Base-by-base conservation (phyloP, 116 monocot species). In the Phalaenopsis hybrid region DNA sequence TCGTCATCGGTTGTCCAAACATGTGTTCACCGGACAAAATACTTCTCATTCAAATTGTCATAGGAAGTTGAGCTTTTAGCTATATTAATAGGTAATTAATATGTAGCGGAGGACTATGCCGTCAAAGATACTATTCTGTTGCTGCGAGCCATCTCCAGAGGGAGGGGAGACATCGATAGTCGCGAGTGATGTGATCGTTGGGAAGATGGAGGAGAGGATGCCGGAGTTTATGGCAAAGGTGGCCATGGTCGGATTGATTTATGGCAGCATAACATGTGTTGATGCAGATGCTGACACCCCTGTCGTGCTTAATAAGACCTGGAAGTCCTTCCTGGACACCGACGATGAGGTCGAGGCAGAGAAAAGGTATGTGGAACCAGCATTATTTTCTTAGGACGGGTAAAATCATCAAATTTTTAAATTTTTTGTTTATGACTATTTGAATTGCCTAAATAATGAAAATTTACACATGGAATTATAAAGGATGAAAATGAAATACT, bases 141-240 rank as follows among this genome's bases (percentile, higher is more conserved):
- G 86, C 59, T 11, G 44, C 4, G 48, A 76, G 49, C 78, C 86
- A 4, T 25, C 86, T 6, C 46, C 81, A 16, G 76, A 80, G 31
- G 81, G 75, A 8, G 81, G 87, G 0, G 79, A 81, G 61, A 87
- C 80, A 31, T 72, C 87, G 15, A 84, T 87, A n/a, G 63, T 87
- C 0, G 37, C 44, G 10, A 87, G 84, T 73, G 78, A 83, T 70
- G 81, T 63, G 28, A 44, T 83, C 4, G 78, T 83, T 25, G 44
- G 78, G 45, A 68, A 81, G 49, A 86, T 83, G 86, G 78, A 83
- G 41, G 77, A 86, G 61, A 43, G 31, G 20, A 8, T 52, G 44
- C 81, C 81, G 0, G 81, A 83, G 52, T 57, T 70, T 1, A 48
- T 86, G 81, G 81, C 20, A 25, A 87, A 87, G 79, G 5, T 84